Evolutionary conservation across 176 grass and related monocot genomes (phyloP).

Genomic region (Musa beccarii): DNA sequence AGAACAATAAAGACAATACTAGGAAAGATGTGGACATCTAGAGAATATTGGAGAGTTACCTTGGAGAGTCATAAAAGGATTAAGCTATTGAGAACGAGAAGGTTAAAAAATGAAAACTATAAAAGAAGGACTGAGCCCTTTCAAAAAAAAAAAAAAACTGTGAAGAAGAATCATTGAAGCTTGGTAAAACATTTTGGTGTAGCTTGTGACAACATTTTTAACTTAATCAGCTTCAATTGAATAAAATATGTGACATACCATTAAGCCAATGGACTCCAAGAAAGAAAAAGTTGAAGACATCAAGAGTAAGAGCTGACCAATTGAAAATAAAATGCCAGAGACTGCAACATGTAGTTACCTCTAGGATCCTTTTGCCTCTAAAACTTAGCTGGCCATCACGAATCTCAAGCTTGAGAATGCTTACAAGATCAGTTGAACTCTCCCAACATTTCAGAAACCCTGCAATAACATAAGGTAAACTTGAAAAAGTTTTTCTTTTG

Average conservation of each 20-base stretch:
- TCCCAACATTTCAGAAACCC: constrained; percentile 65
- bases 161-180: background rate
- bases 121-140: background rate
- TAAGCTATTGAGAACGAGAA: background rate
- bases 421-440: constrained; percentile 61
- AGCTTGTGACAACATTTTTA: background rate
- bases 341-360: constrained; percentile 34
- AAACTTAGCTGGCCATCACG: constrained; percentile 70
- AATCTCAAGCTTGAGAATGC: constrained; percentile 67
- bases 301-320: background rate
- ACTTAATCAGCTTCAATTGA: background rate
- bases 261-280: background rate
- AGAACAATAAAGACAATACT: background rate
- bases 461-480: constrained; percentile 13
- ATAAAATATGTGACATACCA: background rate
- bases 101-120: background rate
- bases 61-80: background rate
- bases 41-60: background rate
- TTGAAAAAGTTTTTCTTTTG: background rate
- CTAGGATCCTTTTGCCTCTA: constrained; percentile 60
- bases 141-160: no score
- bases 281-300: background rate
- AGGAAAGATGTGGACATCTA: background rate
- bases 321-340: background rate
- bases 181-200: background rate